Conservation (phyloP, 2,329 filamentous ascomycete species). For the Hyphodiscus sp. region DNA sequence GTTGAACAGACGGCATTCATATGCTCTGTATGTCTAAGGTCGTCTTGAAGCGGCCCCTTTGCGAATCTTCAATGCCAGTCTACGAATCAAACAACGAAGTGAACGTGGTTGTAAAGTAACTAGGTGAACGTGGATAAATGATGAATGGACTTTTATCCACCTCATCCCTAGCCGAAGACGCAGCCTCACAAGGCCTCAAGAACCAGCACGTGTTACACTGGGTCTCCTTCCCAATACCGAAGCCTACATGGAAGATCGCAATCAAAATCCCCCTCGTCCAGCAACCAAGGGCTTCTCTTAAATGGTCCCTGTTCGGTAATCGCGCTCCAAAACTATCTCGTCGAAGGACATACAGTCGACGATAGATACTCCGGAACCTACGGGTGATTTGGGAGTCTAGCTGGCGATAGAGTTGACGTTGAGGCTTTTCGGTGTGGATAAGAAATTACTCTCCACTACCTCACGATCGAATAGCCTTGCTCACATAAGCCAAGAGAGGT, state of each 20-base stretch:
- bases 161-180: not conserved
- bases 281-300: too few relatives aligned
- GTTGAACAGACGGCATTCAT: not conserved
- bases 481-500: too few relatives aligned
- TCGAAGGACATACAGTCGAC: not conserved
- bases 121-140: too few relatives aligned
- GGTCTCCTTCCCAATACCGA: not conserved
- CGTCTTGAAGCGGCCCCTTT: too few relatives aligned
- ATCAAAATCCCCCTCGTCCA: not conserved
- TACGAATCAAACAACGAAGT: not conserved
- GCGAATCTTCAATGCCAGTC: too few relatives aligned
- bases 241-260: slow-evolving; percentile 1
- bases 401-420: not conserved
- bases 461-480: too few relatives aligned
- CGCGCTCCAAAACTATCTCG: not conserved
- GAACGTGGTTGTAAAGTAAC: not conserved
- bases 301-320: not conserved
- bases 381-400: not conserved
- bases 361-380: not conserved
- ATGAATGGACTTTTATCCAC: not conserved
- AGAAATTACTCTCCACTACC: not conserved
- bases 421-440: not conserved
- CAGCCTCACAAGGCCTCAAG: not conserved
- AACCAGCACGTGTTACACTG: too few relatives aligned
- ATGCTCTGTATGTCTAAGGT: too few relatives aligned